Conservation (phyloP, 2,329 filamentous ascomycete species). For the Aspergillus terreus region DNA sequence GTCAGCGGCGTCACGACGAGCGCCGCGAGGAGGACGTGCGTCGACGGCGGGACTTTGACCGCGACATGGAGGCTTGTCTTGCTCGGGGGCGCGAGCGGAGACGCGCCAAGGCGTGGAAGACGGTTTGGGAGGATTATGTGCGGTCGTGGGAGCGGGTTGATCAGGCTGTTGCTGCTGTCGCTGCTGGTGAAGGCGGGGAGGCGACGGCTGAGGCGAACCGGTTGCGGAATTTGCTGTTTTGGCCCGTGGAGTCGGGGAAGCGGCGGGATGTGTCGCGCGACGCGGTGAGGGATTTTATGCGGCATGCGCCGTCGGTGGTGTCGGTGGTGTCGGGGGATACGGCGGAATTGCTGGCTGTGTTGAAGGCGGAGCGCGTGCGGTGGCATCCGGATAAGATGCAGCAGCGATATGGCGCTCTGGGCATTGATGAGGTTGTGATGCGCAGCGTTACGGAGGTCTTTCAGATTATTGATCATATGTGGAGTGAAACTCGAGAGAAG, state of each 20-base stretch:
- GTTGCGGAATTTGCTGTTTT: conserved; percentile 54
- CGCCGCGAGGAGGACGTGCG: conserved; percentile 16
- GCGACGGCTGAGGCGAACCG: conserved; percentile 8
- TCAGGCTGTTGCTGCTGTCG: conserved; percentile 13
- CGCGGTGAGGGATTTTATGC: conserved; percentile 67
- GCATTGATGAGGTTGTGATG: conserved; percentile 68
- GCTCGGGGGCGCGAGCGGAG: conserved; percentile 62
- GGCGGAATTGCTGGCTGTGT: conserved; percentile 40
- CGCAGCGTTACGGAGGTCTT: conserved; percentile 84
- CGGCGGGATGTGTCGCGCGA: conserved; percentile 55
- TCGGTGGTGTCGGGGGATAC: conserved; percentile 9
- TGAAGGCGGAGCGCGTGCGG: conserved; percentile 82
- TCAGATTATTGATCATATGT: conserved; percentile 80
- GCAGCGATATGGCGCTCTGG: conserved; percentile 71
- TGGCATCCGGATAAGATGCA: conserved; percentile 99
- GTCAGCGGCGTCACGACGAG: conserved; percentile 45
- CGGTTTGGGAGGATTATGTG: conserved; percentile 63
- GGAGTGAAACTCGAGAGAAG: conserved; percentile 57
- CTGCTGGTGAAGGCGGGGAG: conserved; percentile 4
- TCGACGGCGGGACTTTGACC: conserved; percentile 47
- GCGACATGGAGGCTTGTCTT: conserved; percentile 67
- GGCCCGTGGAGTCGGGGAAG: conserved; percentile 67
- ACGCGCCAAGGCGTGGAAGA: conserved; percentile 43
- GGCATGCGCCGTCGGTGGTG: conserved; percentile 44
- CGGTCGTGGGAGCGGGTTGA: conserved; percentile 58